Percentiles rank a stretch among this genome's conserved stretches.
Conservation (phyloP, 2,329 filamentous ascomycete genomes). For the Claviceps humidiphila region DNA sequence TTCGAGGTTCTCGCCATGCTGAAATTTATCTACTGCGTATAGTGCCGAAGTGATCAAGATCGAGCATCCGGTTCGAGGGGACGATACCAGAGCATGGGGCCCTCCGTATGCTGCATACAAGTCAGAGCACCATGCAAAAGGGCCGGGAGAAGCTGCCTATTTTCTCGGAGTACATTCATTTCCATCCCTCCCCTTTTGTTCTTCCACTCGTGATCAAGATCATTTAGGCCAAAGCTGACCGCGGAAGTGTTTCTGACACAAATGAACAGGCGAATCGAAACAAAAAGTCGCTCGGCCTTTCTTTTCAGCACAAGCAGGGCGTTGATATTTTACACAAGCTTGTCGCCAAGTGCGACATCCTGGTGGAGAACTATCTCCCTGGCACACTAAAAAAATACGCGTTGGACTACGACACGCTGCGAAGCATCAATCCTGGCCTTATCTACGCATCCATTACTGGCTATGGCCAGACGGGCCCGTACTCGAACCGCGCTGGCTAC, state of each 20-base stretch:
- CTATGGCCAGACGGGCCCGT: conserved; percentile 91
- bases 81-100: conserved; percentile 93
- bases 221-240: neutral
- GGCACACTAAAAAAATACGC: conserved; percentile 79
- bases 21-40: neutral
- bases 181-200: neutral
- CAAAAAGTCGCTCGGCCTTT: conserved; percentile 86
- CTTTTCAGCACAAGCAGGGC: conserved; percentile 74
- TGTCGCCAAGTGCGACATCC: conserved; percentile 71
- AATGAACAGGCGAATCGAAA: conserved; percentile 72
- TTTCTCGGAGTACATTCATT: conserved; percentile 60
- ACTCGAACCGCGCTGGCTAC: conserved; percentile 77
- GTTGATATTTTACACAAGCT: conserved; percentile 80
- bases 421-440: conserved; percentile 67
- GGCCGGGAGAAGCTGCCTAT: conserved; percentile 87
- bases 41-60: conserved; percentile 96
- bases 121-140: conserved; percentile 41
- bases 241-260: neutral
- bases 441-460: conserved; percentile 96
- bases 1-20: neutral
- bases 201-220: neutral
- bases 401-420: conserved; percentile 75
- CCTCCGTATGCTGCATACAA: conserved; percentile 81
- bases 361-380: conserved; percentile 95
- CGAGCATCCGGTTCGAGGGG: conserved; percentile 80